Percentiles rank a stretch among this genome's conserved stretches.
phyloP scores from a whole-genome alignment of 2,329 filamentous ascomycete species.

The Aspergillus sp. region DNA sequence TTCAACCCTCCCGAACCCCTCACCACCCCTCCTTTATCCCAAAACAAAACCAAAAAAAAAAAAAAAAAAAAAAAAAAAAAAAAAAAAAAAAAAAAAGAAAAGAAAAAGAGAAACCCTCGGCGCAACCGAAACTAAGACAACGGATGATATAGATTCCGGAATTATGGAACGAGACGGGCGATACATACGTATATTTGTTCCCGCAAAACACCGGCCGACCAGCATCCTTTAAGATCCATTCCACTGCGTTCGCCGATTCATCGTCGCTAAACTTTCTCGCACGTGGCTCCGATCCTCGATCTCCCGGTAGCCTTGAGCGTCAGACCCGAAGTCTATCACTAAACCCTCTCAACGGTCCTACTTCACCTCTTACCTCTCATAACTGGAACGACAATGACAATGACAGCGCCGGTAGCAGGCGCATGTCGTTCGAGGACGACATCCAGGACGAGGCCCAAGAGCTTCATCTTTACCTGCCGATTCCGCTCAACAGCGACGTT shows the following conservation, averaged over 20 bases:
- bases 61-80: too few species aligned
- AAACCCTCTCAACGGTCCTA: conserved; percentile 21
- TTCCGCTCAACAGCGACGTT: conserved; percentile 55
- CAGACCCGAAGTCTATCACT: conserved; percentile 33
- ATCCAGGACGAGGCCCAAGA: conserved; percentile 40
- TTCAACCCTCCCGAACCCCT: too few species aligned
- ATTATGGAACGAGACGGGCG: conserved; percentile 63
- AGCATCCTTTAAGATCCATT: conserved; percentile 62
- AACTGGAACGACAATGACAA: conserved; percentile 37
- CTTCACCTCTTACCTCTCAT: conserved; percentile 30
- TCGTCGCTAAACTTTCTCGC: conserved; percentile 55
- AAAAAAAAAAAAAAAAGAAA: too few species aligned
- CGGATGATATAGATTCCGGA: conserved; percentile 51
- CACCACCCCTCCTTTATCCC: too few species aligned
- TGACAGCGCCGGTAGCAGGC: conserved; percentile 48
- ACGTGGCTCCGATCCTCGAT: conserved; percentile 49
- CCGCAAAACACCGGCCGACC: conserved; percentile 56
- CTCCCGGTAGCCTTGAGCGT: conserved; percentile 38
- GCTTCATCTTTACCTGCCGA: conserved; percentile 59
- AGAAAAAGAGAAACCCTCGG: not conserved
- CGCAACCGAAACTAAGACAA: conserved; percentile 3
- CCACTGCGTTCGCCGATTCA: conserved; percentile 58
- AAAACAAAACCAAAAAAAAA: too few species aligned
- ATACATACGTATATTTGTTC: conserved; percentile 64
- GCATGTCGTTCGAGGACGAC: conserved; percentile 49